Base-by-base conservation (phyloP, 495 filamentous ascomycete genomes). In the Acidiella bohemica region DNA sequence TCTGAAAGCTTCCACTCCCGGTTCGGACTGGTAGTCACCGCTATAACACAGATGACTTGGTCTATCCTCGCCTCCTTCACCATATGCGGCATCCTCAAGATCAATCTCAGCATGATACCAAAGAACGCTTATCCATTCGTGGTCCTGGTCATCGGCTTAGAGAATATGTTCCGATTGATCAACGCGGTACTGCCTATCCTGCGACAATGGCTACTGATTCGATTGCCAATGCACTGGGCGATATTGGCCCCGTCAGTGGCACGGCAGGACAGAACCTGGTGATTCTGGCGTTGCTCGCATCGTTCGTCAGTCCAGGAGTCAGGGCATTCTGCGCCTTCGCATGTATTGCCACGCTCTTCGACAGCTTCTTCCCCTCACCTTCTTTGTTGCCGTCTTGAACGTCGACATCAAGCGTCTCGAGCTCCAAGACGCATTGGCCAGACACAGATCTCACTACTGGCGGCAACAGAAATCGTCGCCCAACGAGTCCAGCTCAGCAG, bases 351-450 rank as follows among this genome's bases (percentile, higher is more conserved):
- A 64, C 79, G 23, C 52, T 75, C 13, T 72, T 83, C 52, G 80
- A 84, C 55, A 80, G 75, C 49, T 66, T 80, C 36, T 80, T 76
- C 48, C 64, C 81, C 59, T 80, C 12, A 82, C 78, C 3, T 83
- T 80, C 58, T 81, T 84, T 51, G 63, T 80, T 13, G 67, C 78
- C 4, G 77, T 84, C 26, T 64, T 84, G 16, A 83, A 76, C 49
- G 73, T 84, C 39, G 80, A 84, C 42, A 74, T 84, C 16, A 71
- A 71, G 3, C 68, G 80, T 45, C 67, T 75, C 34, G 80, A 83
- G 61, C 65, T 84, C 0, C 63, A 65, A 53, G 67, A 71, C 46
- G 68, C 64, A 0, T 57, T 71, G 11, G 66, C 62, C 30, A 49
- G 57, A 19, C 54, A n/a, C n/a, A n/a, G n/a, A n/a, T n/a, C n/a